Percentiles rank a stretch among this genome's conserved stretches.
These are phyloP conservation scores for Coffea canephora DNA, from an alignment of 257 asterid genomes.

Conservation along the genomic window DNA sequence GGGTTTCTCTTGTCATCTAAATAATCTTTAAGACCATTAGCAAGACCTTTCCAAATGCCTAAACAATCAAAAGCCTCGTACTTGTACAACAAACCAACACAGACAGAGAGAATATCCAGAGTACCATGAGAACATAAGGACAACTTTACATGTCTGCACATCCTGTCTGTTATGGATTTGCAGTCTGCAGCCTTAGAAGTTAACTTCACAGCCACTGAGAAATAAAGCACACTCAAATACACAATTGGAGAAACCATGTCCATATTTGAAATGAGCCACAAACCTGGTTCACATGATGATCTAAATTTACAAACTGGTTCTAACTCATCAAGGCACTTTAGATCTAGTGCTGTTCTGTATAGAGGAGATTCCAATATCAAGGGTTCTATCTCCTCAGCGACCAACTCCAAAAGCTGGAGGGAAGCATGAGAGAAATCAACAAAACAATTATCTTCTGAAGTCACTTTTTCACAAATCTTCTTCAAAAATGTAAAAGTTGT, in stretches of 20 bases:
- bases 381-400: conserved; percentile 53
- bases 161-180: conserved; percentile 35
- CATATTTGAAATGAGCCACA: conserved; percentile 36
- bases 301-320: conserved; percentile 33
- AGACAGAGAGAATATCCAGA: conserved; percentile 47
- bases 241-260: conserved; percentile 54
- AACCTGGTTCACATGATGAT: conserved; percentile 22
- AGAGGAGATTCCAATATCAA: conserved; percentile 64
- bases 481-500: conserved; percentile 50
- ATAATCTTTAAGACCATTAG: conserved; percentile 46
- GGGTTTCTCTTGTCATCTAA: conserved; percentile 28
- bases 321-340: conserved; percentile 30
- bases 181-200: conserved; percentile 29
- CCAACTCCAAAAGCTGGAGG: conserved; percentile 56
- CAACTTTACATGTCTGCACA: conserved; percentile 38
- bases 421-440: conserved; percentile 28
- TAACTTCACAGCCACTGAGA: conserved; percentile 42
- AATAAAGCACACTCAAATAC: conserved; percentile 46
- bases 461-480: conserved; percentile 33
- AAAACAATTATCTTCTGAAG: conserved; percentile 28
- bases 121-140: conserved; percentile 46
- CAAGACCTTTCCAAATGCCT: conserved; percentile 53
- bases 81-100: conserved; percentile 42
- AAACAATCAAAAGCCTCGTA: conserved; percentile 31
- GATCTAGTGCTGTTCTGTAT: conserved; percentile 52